phyloP scores from a whole-genome alignment of 225 moss, liverwort and hornwort species.

The Physcomitrium patens region DNA sequence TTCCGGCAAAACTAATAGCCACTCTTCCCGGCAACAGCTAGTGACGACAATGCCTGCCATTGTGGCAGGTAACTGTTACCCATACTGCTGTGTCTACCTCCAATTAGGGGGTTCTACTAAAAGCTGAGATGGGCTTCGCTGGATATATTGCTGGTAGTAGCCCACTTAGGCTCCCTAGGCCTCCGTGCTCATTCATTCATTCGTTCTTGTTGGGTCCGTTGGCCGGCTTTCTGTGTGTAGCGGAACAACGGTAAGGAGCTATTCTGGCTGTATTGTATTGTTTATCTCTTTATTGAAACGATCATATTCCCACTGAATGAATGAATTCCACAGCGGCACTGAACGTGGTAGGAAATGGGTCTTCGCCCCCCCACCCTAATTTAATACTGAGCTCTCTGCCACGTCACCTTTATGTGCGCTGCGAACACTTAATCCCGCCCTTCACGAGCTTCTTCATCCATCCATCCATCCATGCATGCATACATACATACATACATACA shows the following conservation, averaged over 20 bases:
- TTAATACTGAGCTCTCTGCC: too few relatives aligned
- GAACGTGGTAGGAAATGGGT: too few relatives aligned
- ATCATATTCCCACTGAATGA: too few relatives aligned
- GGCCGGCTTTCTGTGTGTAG: not conserved
- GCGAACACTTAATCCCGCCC: too few relatives aligned
- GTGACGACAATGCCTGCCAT: not conserved
- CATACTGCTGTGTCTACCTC: too few relatives aligned
- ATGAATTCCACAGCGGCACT: too few relatives aligned
- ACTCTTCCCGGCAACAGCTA: conserved; percentile 33
- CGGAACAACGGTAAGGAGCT: conserved; percentile 22
- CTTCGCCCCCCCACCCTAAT: too few relatives aligned
- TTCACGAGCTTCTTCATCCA: too few relatives aligned
- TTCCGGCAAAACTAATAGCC: conserved; percentile 27
- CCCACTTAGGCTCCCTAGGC: conserved; percentile 24
- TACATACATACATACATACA: too few relatives aligned
- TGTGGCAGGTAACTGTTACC: conserved; percentile 27
- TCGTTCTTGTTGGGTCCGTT: conserved; percentile 7
- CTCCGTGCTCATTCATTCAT: conserved; percentile 20
- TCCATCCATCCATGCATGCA: too few relatives aligned
- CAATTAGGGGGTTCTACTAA: not conserved
- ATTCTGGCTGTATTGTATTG: conserved; percentile 13
- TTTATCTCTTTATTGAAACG: conserved; percentile 23
- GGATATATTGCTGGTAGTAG: not conserved
- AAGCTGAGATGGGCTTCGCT: not conserved
- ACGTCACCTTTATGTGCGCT: too few relatives aligned